Percentiles rank a stretch among this genome's conserved stretches.
These are phyloP conservation scores for Spathaspora boniae DNA, from an alignment of 805 yeast species.

Conservation along the genomic window DNA sequence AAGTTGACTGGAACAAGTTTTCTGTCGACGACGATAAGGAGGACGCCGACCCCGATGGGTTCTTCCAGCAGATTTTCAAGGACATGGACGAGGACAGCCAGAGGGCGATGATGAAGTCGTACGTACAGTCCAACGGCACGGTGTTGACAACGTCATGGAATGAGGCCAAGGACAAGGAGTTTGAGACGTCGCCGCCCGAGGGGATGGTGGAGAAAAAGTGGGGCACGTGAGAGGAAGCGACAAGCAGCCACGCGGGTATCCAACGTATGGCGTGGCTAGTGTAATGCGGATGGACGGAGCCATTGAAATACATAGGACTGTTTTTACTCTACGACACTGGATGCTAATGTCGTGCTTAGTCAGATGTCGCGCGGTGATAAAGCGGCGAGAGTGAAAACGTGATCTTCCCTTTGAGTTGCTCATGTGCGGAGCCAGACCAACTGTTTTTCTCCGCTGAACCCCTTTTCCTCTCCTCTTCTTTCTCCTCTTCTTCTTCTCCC, in stretches of 20 bases:
- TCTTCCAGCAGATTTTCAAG: slow-evolving; percentile 70
- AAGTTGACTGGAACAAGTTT: slow-evolving; percentile 64
- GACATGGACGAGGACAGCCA: slow-evolving; percentile 83
- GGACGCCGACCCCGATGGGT: slow-evolving; percentile 53
- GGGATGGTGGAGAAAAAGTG: slow-evolving; percentile 63
- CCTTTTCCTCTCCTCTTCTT: too few species aligned
- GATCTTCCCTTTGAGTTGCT: too few species aligned
- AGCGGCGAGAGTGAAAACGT: too few species aligned
- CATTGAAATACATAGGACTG: too few species aligned
- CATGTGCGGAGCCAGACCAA: too few species aligned
- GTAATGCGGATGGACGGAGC: too few species aligned
- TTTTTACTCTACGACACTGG: too few species aligned
- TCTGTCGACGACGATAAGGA: slow-evolving; percentile 45
- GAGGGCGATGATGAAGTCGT: slow-evolving; percentile 97
- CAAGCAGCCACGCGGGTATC: too few species aligned
- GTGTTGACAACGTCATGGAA: slow-evolving; percentile 91
- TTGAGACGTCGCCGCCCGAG: slow-evolving; percentile 71
- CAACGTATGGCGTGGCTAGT: too few species aligned
- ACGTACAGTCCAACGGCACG: slow-evolving; percentile 90
- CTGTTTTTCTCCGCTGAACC: too few species aligned
- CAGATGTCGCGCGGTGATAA: too few species aligned
- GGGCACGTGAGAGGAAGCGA: slow-evolving; percentile 22
- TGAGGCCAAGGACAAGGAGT: slow-evolving; percentile 66
- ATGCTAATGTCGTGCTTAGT: too few species aligned
- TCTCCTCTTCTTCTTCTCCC: slow-evolving; percentile 2